Evolutionary conservation across 306 rosid genomes (phyloP), one percentile per base, ranked within the genome.

Genomic region (Lathyrus oleraceus): DNA sequence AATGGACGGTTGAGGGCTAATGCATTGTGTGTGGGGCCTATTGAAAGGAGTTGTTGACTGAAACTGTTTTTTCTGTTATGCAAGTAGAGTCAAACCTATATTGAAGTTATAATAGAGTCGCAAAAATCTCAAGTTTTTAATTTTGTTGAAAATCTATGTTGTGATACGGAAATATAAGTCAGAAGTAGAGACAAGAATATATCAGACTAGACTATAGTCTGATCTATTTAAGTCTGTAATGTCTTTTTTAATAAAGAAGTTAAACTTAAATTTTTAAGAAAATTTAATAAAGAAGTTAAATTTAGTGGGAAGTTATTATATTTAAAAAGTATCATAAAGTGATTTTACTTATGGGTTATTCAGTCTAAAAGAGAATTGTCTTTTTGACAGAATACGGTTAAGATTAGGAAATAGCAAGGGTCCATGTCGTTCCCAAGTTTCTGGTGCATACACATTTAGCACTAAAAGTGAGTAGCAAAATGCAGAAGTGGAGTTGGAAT

Each of bases 1-100:
- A 78, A 83, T 76, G 88, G 83, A 74, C 91, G 85, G 96, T 84
- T 85, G 61, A 77, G 82, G 78, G 44, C 62, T 73, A 77, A 79
- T 42, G 42, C 35, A 30, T 0, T 74, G 9, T 8, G 10, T 52
- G 88, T 90, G 95, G 95, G 71, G 72, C 96, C 83, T 49, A 20
- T 23, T 4, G 39, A 6, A 64, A 40, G 76, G 74, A 25, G 77
- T 58, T 3, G 86, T 87, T 87, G 89, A 89, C 86, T 69, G 32
- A 51, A 49, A 74, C 52, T 86, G 70, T 78, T 42, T 53, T 53
- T 15, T 27, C 39, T 35, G 39, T 35, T 35, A 35, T 35, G 10
- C 10, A 35, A 35, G 9, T 35, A 6, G 10, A 2, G 39, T 35
- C 39, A 35, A 35, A 6, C 8, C 39, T 35, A 35, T 35, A 35